Percentiles rank a stretch among this genome's conserved stretches.
Evolutionary conservation across 2,329 filamentous ascomycete species (phyloP).

Genomic region (Colletotrichum liriopes): DNA sequence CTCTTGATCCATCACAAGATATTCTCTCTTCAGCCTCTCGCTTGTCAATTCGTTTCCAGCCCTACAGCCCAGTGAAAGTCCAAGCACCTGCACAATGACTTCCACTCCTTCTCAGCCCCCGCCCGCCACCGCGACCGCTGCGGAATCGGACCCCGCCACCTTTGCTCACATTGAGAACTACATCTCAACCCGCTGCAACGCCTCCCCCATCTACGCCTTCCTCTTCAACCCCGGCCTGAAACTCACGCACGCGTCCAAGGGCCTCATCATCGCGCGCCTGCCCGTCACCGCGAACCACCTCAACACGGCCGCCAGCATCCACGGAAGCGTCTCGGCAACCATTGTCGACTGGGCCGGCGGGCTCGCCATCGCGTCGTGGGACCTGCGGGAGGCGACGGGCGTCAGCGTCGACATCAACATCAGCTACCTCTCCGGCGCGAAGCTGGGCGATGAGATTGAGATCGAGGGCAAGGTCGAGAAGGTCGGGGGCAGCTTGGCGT

Average conservation of each 20-base stretch:
- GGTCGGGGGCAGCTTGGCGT: slow-evolving; percentile 78
- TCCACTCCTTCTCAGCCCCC: slow-evolving; percentile 34
- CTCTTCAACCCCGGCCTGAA: slow-evolving; percentile 42
- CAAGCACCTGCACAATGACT: not conserved
- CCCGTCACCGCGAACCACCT: slow-evolving; percentile 44
- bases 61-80: no score
- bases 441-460: slow-evolving; percentile 77
- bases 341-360: slow-evolving; percentile 83
- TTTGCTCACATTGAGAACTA: slow-evolving; percentile 45
- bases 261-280: slow-evolving; percentile 44
- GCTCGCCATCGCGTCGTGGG: slow-evolving; percentile 78
- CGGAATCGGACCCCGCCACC: slow-evolving; percentile 42
- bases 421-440: slow-evolving; percentile 76
- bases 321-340: slow-evolving; percentile 80
- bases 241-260: slow-evolving; percentile 45
- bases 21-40: not conserved
- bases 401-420: slow-evolving; percentile 84
- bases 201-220: slow-evolving; percentile 46
- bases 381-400: slow-evolving; percentile 74
- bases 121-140: slow-evolving; percentile 16
- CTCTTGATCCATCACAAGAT: not conserved
- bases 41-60: not conserved
- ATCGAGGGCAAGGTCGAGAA: slow-evolving; percentile 77
- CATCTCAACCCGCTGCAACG: slow-evolving; percentile 45
- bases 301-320: slow-evolving; percentile 68